These are phyloP conservation scores for Raddia distichophylla DNA, from an alignment of 176 grass and related monocot species.

Conservation along the genomic window DNA sequence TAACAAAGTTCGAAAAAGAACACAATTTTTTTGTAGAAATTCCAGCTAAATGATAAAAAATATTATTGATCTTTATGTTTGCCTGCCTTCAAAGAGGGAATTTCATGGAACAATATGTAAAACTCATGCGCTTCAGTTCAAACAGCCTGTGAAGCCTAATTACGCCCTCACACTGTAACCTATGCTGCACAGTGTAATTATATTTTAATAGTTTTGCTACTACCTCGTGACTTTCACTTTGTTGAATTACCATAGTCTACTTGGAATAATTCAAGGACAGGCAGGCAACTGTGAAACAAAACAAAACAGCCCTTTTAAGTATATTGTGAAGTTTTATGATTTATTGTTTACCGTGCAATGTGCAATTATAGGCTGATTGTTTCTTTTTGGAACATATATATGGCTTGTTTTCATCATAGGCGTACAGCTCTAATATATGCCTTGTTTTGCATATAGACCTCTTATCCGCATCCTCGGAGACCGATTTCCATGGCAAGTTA, in stretches of 20 bases:
- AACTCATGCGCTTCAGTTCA: not conserved
- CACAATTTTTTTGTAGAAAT: not conserved
- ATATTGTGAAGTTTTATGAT: not conserved
- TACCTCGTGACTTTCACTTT: not conserved
- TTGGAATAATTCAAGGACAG: slow-evolving; percentile 7
- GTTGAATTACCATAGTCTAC: slow-evolving; percentile 13
- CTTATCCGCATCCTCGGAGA: slow-evolving; percentile 96
- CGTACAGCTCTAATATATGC: slow-evolving; percentile 36
- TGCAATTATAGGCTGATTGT: slow-evolving; percentile 3
- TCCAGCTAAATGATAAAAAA: slow-evolving; percentile 9
- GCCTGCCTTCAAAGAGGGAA: not conserved
- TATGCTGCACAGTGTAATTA: not conserved
- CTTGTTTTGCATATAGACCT: slow-evolving; percentile 56
- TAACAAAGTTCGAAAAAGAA: not conserved
- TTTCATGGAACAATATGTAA: not conserved
- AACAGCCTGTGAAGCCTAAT: not conserved
- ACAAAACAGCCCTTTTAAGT: not conserved
- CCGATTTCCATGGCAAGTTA: slow-evolving; percentile 98
- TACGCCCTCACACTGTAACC: slow-evolving; percentile 9
- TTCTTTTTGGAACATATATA: slow-evolving; percentile 1
- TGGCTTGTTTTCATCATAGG: not conserved
- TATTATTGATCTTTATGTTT: slow-evolving; percentile 12
- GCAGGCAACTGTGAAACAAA: not conserved
- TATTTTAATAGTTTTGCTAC: slow-evolving; percentile 1
- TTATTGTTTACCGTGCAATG: slow-evolving; percentile 11